Percentiles rank a stretch among this genome's conserved stretches.
Conservation (phyloP, 2,329 filamentous ascomycete species). For the Juglanconis juglandina region DNA sequence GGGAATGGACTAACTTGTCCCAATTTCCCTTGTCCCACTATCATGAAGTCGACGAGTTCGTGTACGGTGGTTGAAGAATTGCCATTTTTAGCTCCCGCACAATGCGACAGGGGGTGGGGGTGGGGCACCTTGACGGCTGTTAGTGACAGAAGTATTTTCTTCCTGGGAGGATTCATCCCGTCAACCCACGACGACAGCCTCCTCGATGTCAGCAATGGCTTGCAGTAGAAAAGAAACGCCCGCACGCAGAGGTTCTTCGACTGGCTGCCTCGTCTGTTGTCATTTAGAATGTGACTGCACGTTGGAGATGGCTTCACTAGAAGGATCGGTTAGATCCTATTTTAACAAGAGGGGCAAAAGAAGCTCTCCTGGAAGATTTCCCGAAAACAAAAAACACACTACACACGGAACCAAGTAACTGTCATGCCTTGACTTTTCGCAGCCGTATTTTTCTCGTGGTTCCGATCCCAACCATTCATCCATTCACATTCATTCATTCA, state of each 20-base stretch:
- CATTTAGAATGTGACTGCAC: too few relatives aligned
- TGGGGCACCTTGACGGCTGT: conserved; percentile 2
- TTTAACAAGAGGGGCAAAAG: too few relatives aligned
- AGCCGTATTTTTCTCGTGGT: neutral
- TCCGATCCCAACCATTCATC: neutral
- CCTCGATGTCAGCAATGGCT: too few relatives aligned
- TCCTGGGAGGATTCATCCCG: neutral
- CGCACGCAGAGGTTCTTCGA: too few relatives aligned
- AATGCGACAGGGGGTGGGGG: conserved; percentile 8
- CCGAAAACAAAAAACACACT: neutral
- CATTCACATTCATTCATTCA: neutral
- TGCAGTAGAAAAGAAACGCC: too few relatives aligned
- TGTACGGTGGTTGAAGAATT: conserved; percentile 21
- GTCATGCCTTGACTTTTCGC: too few relatives aligned
- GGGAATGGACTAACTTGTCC: conserved; percentile 11
- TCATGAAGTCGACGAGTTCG: neutral
- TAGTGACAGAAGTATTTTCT: conserved; percentile 8
- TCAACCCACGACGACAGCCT: too few relatives aligned
- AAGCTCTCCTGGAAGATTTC: too few relatives aligned
- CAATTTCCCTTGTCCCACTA: conserved; percentile 18
- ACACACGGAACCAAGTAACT: neutral
- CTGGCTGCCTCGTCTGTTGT: too few relatives aligned
- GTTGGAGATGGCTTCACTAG: too few relatives aligned
- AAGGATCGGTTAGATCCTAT: too few relatives aligned
- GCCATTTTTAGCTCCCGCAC: conserved; percentile 27